A percentile compares a stretch with the other conserved stretches of the same genome.
phyloP scores from a whole-genome alignment of 148 eudicot species.

The Bassia scoparia region DNA sequence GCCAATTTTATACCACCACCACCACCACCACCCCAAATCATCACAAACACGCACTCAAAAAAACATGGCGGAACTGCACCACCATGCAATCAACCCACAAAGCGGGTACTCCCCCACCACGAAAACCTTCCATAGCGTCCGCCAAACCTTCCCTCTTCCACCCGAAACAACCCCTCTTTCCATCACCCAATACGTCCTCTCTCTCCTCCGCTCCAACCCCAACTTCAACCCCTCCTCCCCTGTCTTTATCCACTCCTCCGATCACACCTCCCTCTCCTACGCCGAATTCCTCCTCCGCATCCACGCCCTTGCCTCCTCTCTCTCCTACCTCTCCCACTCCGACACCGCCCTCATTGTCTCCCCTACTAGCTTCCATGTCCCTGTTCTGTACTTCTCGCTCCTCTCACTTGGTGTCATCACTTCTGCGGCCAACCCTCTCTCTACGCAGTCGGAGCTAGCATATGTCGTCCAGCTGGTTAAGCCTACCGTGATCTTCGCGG shows the following conservation, averaged over 20 bases:
- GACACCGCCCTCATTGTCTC: constrained; percentile 39
- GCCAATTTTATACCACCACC: too few relatives aligned
- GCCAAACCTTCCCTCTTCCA: constrained; percentile 37
- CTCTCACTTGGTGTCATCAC: constrained; percentile 54
- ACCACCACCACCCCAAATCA: too few relatives aligned
- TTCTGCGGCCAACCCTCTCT: constrained; percentile 63
- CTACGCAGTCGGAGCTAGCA: constrained; percentile 48
- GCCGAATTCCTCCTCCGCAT: constrained; percentile 49
- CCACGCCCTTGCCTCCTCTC: constrained; percentile 35
- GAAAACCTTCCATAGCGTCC: constrained; percentile 44
- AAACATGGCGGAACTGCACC: background rate
- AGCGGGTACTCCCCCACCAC: constrained; percentile 53
- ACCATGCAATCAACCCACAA: background rate
- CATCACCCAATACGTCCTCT: constrained; percentile 31
- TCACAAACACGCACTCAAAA: too few relatives aligned
- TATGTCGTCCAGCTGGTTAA: constrained; percentile 39
- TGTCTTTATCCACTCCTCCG: constrained; percentile 55
- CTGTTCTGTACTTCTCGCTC: constrained; percentile 64
- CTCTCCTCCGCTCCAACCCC: constrained; percentile 49
- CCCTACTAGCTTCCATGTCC: constrained; percentile 50
- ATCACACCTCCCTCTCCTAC: constrained; percentile 47
- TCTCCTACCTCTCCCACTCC: constrained; percentile 20
- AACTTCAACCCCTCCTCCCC: constrained; percentile 28
- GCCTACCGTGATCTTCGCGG: constrained; percentile 53
- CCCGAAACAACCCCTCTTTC: constrained; percentile 42